Evolutionary conservation across 495 filamentous ascomycete species (phyloP).

Genomic region (Hypoxylon fuscum): DNA sequence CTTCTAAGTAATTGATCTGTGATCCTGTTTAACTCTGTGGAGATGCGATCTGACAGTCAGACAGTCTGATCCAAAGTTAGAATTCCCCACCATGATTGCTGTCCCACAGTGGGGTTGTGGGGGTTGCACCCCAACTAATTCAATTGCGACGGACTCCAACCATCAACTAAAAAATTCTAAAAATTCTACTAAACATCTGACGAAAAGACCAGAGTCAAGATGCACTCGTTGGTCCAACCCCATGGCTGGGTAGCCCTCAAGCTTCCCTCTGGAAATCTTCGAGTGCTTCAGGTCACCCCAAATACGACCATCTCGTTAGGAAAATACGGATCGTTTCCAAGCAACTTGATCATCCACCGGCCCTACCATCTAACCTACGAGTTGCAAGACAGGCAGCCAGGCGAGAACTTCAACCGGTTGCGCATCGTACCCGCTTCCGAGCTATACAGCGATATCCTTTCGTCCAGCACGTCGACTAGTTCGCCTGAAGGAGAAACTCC

Average conservation of each 20-base stretch:
- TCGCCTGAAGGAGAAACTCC: conserved; percentile 47
- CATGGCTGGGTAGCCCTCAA: conserved; percentile 70
- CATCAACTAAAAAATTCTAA: too few relatives aligned
- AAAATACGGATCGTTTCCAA: conserved; percentile 88
- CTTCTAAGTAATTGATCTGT: too few relatives aligned
- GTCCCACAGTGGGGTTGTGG: too few relatives aligned
- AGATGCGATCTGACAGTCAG: too few relatives aligned
- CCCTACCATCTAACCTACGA: conserved; percentile 94
- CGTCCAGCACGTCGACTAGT: conserved; percentile 54
- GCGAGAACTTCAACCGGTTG: conserved; percentile 65
- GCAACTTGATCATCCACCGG: conserved; percentile 85
- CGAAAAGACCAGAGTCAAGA: conserved; percentile 18
- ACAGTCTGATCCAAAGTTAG: too few relatives aligned
- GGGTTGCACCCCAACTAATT: too few relatives aligned
- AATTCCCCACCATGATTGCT: too few relatives aligned
- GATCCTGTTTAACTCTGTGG: too few relatives aligned
- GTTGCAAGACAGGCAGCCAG: conserved; percentile 72
- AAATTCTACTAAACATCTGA: background rate
- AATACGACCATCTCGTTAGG: conserved; percentile 86
- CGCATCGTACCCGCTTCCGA: conserved; percentile 84
- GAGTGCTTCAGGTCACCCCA: conserved; percentile 71
- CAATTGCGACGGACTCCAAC: too few relatives aligned
- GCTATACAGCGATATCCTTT: conserved; percentile 80
- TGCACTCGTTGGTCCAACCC: conserved; percentile 63
- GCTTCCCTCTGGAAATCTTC: conserved; percentile 72